phyloP scores from a whole-genome alignment of 2,329 filamentous ascomycete genomes.

The Hymenoscyphus infarciens region DNA sequence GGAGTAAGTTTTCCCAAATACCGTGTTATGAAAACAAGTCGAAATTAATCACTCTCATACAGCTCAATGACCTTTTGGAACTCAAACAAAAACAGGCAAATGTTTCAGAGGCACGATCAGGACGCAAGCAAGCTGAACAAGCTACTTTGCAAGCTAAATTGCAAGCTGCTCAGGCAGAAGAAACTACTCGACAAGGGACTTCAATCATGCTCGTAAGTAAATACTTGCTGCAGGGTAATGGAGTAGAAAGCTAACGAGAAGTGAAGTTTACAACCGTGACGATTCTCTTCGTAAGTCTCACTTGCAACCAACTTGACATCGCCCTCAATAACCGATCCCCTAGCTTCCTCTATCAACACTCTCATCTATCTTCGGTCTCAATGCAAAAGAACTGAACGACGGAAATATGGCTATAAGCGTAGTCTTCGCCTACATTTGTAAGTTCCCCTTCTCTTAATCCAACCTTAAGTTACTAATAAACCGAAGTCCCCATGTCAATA shows the following conservation, averaged over 20 bases:
- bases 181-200: background rate
- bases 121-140: background rate
- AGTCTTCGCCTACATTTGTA: background rate
- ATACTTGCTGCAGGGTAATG: background rate
- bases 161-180: background rate
- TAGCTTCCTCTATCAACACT: background rate
- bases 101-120: slow-evolving; percentile 1
- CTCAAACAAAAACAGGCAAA: slow-evolving; percentile 7
- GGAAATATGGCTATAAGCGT: background rate
- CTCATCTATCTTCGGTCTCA: background rate
- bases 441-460: too few species aligned
- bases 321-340: background rate
- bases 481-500: background rate
- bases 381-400: background rate
- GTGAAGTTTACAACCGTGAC: slow-evolving; percentile 1
- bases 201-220: slow-evolving; percentile 5
- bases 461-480: too few species aligned
- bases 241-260: background rate
- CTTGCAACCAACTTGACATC: too few species aligned
- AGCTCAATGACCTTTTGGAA: slow-evolving; percentile 2
- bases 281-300: background rate
- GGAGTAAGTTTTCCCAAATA: background rate
- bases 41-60: too few species aligned
- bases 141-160: background rate
- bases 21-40: background rate